Evolutionary conservation across 176 grass and related monocot genomes (phyloP), one percentile per base, ranked within the genome.

Genomic region (Canna indica): DNA sequence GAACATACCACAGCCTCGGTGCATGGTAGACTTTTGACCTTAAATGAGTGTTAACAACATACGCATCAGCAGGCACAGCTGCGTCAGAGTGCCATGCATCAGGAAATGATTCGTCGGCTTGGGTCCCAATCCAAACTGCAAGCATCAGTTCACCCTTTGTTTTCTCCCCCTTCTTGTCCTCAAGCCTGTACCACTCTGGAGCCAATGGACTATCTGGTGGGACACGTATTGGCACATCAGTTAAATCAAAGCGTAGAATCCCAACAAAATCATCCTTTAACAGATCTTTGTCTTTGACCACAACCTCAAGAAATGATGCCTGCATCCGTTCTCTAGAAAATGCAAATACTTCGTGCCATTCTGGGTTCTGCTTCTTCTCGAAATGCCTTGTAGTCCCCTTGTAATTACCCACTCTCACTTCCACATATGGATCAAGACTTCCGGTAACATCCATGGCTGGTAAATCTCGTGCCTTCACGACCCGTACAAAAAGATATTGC

Each of bases 71-170:
- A 78, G 77, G 75, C 46, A 61, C 68, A 24, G 76, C 84, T 61
- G 86, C 84, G 80, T 99, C 94, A 0, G 90, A 87, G 69, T 90
- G 94, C 90, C 86, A 90, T 69, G 94, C 94, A 61, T 99, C 94
- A 76, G 94, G 86, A 81, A 99, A 99, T 72, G 90, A 84, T 81
- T 99, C 94, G 15, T 99, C 94, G 41, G 90, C 90, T 78, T 99
- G 94, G 30, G 94, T 99, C 41, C 94, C 94, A n/a, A 99, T 82
- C 94, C 94, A 99, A 78, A 99, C 90, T 46, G 94, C 94, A 79
- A 99, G 86, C 94, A 99, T 99, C 69, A 99, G 75, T 57, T 99
- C 94, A 45, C 90, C 94, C 80, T 80, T 99, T 50, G 61, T 81
- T 78, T 81, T 99, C 34, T 83, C 86, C 17, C 90, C 86, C 34